Conservation (phyloP, 192 early-diverging fungal species). For the Endogone sp. region DNA sequence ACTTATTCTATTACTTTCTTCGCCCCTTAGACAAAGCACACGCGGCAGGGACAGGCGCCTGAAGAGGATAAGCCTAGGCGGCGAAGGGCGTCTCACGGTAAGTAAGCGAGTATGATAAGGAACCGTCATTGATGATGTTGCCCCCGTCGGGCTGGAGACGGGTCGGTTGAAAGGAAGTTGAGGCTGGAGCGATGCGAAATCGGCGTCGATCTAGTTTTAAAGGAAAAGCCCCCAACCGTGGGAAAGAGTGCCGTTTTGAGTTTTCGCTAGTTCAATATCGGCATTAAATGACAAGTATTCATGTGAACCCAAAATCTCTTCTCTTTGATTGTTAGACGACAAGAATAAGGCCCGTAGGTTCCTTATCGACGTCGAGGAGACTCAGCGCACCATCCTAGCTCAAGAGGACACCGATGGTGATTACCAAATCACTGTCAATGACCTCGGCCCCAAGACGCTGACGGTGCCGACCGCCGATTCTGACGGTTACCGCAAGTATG, state of each 20-base stretch:
- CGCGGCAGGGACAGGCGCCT: not conserved
- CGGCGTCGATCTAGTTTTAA: not conserved
- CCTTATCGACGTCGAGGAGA: slow-evolving; percentile 82
- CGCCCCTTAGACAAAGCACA: not conserved
- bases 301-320: no score
- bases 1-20: not conserved
- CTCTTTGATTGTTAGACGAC: slow-evolving; percentile 53
- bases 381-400: slow-evolving; percentile 70
- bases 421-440: slow-evolving; percentile 91
- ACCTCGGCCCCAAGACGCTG: slow-evolving; percentile 88
- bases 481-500: slow-evolving; percentile 81
- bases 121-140: not conserved
- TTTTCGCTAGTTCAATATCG: not conserved
- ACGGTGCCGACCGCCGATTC: slow-evolving; percentile 81
- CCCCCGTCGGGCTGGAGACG: no score
- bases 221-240: not conserved
- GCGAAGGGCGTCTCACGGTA: slow-evolving; percentile 39
- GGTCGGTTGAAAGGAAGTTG: no score
- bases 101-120: not conserved
- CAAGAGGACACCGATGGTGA: slow-evolving; percentile 97
- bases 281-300: no score
- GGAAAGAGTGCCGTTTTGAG: not conserved
- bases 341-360: slow-evolving; percentile 66
- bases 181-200: no score
- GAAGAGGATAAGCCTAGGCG: not conserved